Evolutionary conservation across 345 rosid species (phyloP).

Genomic region (Zanthoxylum bungeanum): DNA sequence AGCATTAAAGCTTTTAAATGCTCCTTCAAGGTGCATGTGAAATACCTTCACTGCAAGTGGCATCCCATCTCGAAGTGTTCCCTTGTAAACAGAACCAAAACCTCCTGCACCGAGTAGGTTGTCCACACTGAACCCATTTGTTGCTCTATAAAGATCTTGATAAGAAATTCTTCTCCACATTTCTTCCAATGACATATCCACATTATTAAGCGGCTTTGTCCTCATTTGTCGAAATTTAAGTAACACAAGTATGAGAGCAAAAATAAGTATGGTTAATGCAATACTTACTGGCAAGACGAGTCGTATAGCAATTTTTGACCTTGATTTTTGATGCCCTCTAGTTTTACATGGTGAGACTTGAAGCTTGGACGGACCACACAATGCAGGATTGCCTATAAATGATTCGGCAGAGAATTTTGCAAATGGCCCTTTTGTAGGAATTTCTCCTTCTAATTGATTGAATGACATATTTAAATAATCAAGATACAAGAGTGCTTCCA

Average conservation of each 20-base stretch:
- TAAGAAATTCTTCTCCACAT: neutral
- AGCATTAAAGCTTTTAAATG: neutral
- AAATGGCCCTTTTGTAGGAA: neutral
- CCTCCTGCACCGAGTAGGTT: neutral
- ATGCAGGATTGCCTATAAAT: neutral
- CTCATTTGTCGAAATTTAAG: neutral
- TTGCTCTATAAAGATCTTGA: neutral
- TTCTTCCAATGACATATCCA: neutral
- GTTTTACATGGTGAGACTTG: neutral
- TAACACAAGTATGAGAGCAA: no score
- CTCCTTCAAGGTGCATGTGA: neutral
- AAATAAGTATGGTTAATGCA: neutral
- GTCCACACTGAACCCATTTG: neutral
- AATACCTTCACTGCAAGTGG: neutral
- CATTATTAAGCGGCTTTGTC: neutral
- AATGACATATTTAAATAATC: neutral
- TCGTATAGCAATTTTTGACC: neutral
- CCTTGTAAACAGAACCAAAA: neutral
- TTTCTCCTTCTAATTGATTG: neutral
- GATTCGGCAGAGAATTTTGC: neutral
- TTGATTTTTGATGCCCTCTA: neutral
- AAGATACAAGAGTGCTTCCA: neutral
- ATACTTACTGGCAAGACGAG: neutral
- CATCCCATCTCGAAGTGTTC: neutral
- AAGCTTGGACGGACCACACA: neutral